Percentiles rank a stretch among this genome's conserved stretches.
phyloP scores from a whole-genome alignment of 2,329 filamentous ascomycete species.

The Verticillium albo-atrum region DNA sequence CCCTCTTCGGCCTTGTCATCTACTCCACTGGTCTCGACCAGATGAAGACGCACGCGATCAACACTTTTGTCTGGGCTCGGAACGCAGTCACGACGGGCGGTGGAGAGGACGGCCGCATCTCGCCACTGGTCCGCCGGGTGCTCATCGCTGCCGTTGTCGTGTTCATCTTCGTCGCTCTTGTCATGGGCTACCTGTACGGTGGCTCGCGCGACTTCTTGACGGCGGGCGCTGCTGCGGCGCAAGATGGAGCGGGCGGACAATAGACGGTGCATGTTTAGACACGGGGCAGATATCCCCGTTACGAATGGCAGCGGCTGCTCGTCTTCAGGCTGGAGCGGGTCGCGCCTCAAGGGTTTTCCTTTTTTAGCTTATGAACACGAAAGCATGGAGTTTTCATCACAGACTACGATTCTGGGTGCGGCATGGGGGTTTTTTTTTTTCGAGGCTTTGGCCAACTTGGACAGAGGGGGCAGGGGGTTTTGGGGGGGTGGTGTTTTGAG shows the following conservation, averaged over 20 bases:
- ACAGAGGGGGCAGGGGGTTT: too few relatives aligned
- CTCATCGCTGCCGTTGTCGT: slow-evolving; percentile 14
- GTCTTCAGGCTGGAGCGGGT: background rate
- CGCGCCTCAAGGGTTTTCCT: background rate
- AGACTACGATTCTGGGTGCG: background rate
- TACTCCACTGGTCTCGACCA: slow-evolving; percentile 40
- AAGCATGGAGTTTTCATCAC: background rate
- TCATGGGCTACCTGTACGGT: slow-evolving; percentile 4
- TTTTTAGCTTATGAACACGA: background rate
- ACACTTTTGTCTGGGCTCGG: slow-evolving; percentile 9
- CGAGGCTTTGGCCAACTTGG: background rate
- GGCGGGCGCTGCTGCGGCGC: background rate
- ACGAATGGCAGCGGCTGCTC: background rate
- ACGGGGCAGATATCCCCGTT: background rate
- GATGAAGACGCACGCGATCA: slow-evolving; percentile 12
- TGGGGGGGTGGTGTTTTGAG: background rate
- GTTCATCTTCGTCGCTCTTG: slow-evolving; percentile 8
- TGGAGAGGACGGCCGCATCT: slow-evolving; percentile 15
- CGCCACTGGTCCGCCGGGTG: slow-evolving; percentile 16
- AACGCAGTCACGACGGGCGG: slow-evolving; percentile 10
- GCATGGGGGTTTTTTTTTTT: background rate
- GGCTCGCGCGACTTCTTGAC: background rate
- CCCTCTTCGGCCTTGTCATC: slow-evolving; percentile 46
- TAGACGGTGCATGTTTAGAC: background rate
- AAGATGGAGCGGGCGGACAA: background rate